Evolutionary conservation across 2,329 filamentous ascomycete genomes (phyloP).

Genomic region (Trichoderma harzianum): DNA sequence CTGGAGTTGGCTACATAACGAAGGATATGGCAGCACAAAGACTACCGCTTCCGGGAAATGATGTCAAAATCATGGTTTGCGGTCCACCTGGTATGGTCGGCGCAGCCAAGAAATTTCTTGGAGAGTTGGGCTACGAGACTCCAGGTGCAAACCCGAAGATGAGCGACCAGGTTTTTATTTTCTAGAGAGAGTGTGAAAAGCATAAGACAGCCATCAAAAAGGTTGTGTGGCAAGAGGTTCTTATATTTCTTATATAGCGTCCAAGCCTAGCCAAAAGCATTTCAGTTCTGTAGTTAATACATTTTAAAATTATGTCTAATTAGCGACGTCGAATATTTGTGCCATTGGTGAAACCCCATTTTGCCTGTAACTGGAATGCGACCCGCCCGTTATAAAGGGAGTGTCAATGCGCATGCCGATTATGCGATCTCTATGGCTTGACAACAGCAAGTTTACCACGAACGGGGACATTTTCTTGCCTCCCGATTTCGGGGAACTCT

Average conservation of each 20-base stretch:
- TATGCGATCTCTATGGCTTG: conserved; percentile 6
- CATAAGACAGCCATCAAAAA: no score
- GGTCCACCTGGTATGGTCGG: conserved; percentile 60
- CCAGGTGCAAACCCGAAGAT: conserved; percentile 50
- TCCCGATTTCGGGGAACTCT: conserved; percentile 36
- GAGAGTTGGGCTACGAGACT: conserved; percentile 48
- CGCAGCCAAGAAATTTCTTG: conserved; percentile 50
- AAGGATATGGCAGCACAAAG: conserved; percentile 46
- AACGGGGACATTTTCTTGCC: conserved; percentile 39
- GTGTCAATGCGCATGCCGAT: not conserved
- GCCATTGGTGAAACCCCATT: not conserved
- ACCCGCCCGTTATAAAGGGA: not conserved
- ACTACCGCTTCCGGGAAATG: conserved; percentile 46
- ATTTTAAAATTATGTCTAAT: not conserved
- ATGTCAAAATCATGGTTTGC: conserved; percentile 53
- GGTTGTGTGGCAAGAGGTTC: not conserved
- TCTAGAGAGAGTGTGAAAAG: conserved; percentile 47
- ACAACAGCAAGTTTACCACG: conserved; percentile 36
- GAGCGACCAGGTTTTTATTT: conserved; percentile 54
- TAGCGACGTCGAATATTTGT: not conserved
- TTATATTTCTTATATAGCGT: not conserved
- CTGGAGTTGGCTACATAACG: conserved; percentile 49
- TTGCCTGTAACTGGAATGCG: not conserved
- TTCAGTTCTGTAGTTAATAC: not conserved
- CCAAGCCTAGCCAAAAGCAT: not conserved